Evolutionary conservation across 371 early-diverging fungal species (phyloP), one percentile per base, ranked within the genome.

Genomic region (Apophysomyces trapeziformis): DNA sequence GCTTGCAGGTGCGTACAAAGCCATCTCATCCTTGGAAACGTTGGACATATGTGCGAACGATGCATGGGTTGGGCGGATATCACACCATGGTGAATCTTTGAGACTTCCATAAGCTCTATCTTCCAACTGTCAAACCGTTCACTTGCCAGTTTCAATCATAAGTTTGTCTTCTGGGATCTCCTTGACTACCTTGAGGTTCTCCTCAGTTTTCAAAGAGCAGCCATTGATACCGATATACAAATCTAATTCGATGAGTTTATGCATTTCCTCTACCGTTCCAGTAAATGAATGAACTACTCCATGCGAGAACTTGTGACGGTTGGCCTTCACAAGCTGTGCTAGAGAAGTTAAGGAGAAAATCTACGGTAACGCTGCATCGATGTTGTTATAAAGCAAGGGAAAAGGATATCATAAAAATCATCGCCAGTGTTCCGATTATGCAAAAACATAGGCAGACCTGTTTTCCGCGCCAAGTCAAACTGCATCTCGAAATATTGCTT

Each of bases 221-320:
- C 99, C 99, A 74, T 99, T 99, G 68, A 99, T 85, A 21, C 99
- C 98, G 74, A 99, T 96, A 74, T 90, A 96, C 38, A 97, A 79
- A n/a, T 85, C 97, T 58, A 95, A 73, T 4, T 89, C 87, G 14
- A 95, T 66, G 21, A 92, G 75, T 50, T 76, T 77, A 65, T 84
- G 65, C 81, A 92, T 84, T 67, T 97, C 97, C 21, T 93, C 95
- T 18, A 89, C 14, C 0, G 87, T 77, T 1, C 97, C 97, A 5
- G 94, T 95, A 72, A 96, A 98, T 0, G 95, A 95, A 70, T 99
- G 99, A 21, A 99, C 96, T 2, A 99, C 96, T 35, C 98, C 99
- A n/a, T 78, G 65, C 7, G 70, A 80, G 62, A 94, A 92, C 39
- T 72, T 69, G 47, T 77, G 74, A 1, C 94, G 85, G 75, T 96